Evolutionary conservation across 495 filamentous ascomycete genomes (phyloP), one percentile per base, ranked within the genome.

Genomic region (Aspergillus baeticus): DNA sequence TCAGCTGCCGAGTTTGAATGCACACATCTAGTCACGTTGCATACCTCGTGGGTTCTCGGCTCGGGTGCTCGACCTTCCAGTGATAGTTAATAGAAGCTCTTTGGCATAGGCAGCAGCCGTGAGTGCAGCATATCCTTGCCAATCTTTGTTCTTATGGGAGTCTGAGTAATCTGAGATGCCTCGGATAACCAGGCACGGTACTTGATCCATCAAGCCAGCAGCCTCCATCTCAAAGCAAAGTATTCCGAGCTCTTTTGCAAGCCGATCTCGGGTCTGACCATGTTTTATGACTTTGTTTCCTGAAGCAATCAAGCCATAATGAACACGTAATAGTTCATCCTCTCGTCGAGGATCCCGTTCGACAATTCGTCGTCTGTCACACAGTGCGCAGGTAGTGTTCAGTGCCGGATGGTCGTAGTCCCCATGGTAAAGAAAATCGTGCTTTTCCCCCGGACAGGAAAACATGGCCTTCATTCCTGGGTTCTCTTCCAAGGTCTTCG

Each of bases 151-250:
- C 15, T 50, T 50, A 36, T 50, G 47, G 5, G 18, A 15, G 26
- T 50, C 47, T 2, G 47, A 34, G 21, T 50, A 50, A 14, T 50
- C 47, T 13, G 18, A 34, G n/a, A 50, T 50, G 6, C 47, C 42
- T 6, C 42, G n/a, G 18, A 45, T 45, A 13, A 45, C 42, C 6
- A 45, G 13, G 6, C 42, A 45, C 11, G 47, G 47, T n/a, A 50
- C 31, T 2, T 35, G 17, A 13, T 50, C 17, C 26, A 37, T 37
- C 6, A 50, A 31, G 6, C 47, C 26, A 8, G 47, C 47, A 2
- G 47, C 47, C 15, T 50, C 26, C 26, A 36, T 50, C 45, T 78
- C 74, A 41, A 79, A 74, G 45, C 70, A 77, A 1, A 77, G 52
- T n/a, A 77, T 54, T 15, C 62, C 50, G 0, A 55, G 13, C 10